A percentile compares a stretch with the other conserved stretches of the same genome.
phyloP scores from a whole-genome alignment of 2,329 filamentous ascomycete species.

The Fusarium fujikuroi region DNA sequence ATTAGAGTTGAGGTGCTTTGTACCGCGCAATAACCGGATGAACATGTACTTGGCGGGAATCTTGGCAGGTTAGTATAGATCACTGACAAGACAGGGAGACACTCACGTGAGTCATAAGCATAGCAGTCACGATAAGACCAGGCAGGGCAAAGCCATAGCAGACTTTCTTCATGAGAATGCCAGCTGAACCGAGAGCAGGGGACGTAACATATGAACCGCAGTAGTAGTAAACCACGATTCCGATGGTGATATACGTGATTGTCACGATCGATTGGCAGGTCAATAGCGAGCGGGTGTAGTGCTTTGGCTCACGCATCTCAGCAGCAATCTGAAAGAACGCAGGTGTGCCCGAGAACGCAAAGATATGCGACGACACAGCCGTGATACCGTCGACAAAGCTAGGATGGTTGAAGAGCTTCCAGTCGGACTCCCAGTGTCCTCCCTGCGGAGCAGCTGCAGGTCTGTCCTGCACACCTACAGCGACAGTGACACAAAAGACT shows the following conservation, averaged over 20 bases:
- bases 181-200: slow-evolving; percentile 58
- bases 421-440: slow-evolving; percentile 46
- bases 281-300: slow-evolving; percentile 27
- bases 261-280: slow-evolving; percentile 44
- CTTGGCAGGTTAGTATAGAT: neutral
- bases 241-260: slow-evolving; percentile 48
- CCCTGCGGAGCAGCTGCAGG: slow-evolving; percentile 20
- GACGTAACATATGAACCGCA: slow-evolving; percentile 59
- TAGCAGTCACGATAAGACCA: slow-evolving; percentile 43
- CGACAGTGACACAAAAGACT: slow-evolving; percentile 33
- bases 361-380: slow-evolving; percentile 48
- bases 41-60: slow-evolving; percentile 34
- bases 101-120: slow-evolving; percentile 44
- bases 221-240: slow-evolving; percentile 56
- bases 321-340: slow-evolving; percentile 48
- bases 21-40: slow-evolving; percentile 39
- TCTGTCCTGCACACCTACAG: slow-evolving; percentile 29
- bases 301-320: slow-evolving; percentile 48
- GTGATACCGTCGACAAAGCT: slow-evolving; percentile 48
- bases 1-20: slow-evolving; percentile 47
- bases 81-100: accelerated
- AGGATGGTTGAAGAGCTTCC: slow-evolving; percentile 45
- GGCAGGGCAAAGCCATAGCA: slow-evolving; percentile 53
- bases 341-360: slow-evolving; percentile 51
- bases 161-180: slow-evolving; percentile 54